phyloP scores from a whole-genome alignment of 2,329 filamentous ascomycete genomes.

The Aspergillus pseudoterreus region DNA sequence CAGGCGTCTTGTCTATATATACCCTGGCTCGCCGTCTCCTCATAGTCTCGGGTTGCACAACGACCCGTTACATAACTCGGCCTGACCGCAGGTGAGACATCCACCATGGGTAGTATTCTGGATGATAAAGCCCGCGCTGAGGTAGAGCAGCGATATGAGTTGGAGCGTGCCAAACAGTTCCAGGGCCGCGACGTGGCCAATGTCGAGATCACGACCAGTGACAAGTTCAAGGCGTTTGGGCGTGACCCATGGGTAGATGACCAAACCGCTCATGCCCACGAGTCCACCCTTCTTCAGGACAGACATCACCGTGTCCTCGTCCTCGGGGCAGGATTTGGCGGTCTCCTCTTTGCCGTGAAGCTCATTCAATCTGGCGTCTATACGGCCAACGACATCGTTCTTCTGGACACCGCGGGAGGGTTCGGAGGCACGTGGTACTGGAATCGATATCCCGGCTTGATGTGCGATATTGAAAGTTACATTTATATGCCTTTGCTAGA shows the following conservation, averaged over 20 bases:
- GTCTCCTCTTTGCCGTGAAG: conserved; percentile 40
- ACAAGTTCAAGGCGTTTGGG: not conserved
- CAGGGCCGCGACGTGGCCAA: not conserved
- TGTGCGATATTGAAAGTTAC: conserved; percentile 58
- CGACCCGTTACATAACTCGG: too few species aligned
- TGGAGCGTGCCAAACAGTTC: not conserved
- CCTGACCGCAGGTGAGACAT: not conserved
- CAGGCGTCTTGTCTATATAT: not conserved
- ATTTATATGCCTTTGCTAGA: conserved; percentile 14
- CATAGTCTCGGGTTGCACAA: too few species aligned
- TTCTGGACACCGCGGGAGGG: conserved; percentile 12
- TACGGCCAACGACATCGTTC: conserved; percentile 4
- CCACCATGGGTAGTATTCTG: not conserved
- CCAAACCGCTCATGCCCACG: not conserved
- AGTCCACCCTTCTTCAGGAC: not conserved
- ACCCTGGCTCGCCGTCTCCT: too few species aligned
- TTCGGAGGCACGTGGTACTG: conserved; percentile 41
- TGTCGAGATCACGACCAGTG: not conserved
- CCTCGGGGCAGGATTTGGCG: conserved; percentile 45
- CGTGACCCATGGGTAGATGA: not conserved
- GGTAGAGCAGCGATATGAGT: not conserved
- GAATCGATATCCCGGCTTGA: conserved; percentile 48
- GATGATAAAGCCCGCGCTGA: not conserved
- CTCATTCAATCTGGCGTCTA: conserved; percentile 35
- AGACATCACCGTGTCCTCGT: conserved; percentile 23